Conservation (phyloP, 495 filamentous ascomycete genomes). For the Penicillium dipodomyicola region DNA sequence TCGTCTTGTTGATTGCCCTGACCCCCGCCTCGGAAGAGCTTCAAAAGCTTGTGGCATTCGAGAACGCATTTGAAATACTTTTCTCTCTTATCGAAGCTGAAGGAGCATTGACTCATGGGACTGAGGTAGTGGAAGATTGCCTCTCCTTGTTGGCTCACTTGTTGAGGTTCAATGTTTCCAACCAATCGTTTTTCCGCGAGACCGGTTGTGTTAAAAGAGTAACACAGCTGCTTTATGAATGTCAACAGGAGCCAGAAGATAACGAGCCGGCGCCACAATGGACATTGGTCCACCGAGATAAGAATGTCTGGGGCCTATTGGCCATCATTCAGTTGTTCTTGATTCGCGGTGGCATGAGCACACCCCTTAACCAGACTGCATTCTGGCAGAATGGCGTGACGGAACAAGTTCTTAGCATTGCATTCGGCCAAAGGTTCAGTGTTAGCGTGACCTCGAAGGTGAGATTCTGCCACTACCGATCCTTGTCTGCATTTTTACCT, state of each 20-base stretch:
- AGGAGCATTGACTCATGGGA: conserved; percentile 78
- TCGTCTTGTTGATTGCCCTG: conserved; percentile 66
- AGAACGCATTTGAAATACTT: conserved; percentile 85
- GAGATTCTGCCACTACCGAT: conserved; percentile 26
- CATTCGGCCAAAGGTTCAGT: conserved; percentile 74
- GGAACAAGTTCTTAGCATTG: conserved; percentile 75
- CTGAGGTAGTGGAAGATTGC: conserved; percentile 90
- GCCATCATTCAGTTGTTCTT: conserved; percentile 85
- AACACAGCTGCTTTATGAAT: conserved; percentile 64
- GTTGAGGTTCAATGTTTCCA: conserved; percentile 81
- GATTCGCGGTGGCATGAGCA: conserved; percentile 72
- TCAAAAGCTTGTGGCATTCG: conserved; percentile 92
- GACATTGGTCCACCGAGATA: conserved; percentile 74
- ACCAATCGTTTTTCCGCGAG: conserved; percentile 92
- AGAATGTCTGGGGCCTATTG: conserved; percentile 87
- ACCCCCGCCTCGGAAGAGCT: conserved; percentile 73
- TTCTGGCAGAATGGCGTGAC: conserved; percentile 83
- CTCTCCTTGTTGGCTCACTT: conserved; percentile 90
- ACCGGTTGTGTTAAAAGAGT: conserved; percentile 78
- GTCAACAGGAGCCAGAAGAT: conserved; percentile 53
- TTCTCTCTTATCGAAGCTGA: conserved; percentile 80
- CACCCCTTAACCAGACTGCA: conserved; percentile 76
- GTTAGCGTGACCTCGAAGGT: conserved; percentile 80
- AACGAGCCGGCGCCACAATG: conserved; percentile 67
- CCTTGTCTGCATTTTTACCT: conserved; percentile 1